These are phyloP conservation scores for Trebouxiophyceae sp. DNA, from an alignment of 163 green algal genomes.

Conservation along the genomic window DNA sequence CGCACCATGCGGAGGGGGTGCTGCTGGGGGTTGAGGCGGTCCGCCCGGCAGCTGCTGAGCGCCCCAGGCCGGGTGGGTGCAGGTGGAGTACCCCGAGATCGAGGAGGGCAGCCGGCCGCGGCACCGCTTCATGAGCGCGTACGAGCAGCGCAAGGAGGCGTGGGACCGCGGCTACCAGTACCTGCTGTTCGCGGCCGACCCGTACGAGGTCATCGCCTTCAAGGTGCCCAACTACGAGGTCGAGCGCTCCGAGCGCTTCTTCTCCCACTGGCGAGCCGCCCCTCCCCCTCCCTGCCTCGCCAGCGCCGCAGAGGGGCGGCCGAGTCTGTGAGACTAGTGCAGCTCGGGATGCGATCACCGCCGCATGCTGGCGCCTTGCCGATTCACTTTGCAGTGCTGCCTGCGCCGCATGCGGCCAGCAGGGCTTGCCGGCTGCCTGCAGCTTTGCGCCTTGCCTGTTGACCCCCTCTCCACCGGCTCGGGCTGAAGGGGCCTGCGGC, in stretches of 20 bases:
- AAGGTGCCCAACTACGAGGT: conserved; percentile 93
- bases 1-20: too few relatives aligned
- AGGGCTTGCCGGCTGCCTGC: too few relatives aligned
- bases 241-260: conserved; percentile 70
- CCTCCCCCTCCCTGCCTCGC: not conserved
- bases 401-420: too few relatives aligned
- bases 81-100: conserved; percentile 98
- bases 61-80: too few relatives aligned
- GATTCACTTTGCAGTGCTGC: conserved; percentile 3
- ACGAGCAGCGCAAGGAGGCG: conserved; percentile 92
- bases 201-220: conserved; percentile 96
- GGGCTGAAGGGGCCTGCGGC: too few relatives aligned
- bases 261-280: conserved; percentile 76
- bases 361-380: not conserved
- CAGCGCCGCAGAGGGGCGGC: too few relatives aligned
- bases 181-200: conserved; percentile 94
- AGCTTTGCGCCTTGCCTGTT: too few relatives aligned
- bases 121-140: conserved; percentile 97
- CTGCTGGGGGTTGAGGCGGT: too few relatives aligned
- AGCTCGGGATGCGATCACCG: not conserved
- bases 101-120: conserved; percentile 80
- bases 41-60: too few relatives aligned
- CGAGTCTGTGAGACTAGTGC: too few relatives aligned
- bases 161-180: conserved; percentile 94
- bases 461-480: too few relatives aligned